Evolutionary conservation across 1,284 basidiomycete species (phyloP).

Genomic region (Dichomitus squalens): DNA sequence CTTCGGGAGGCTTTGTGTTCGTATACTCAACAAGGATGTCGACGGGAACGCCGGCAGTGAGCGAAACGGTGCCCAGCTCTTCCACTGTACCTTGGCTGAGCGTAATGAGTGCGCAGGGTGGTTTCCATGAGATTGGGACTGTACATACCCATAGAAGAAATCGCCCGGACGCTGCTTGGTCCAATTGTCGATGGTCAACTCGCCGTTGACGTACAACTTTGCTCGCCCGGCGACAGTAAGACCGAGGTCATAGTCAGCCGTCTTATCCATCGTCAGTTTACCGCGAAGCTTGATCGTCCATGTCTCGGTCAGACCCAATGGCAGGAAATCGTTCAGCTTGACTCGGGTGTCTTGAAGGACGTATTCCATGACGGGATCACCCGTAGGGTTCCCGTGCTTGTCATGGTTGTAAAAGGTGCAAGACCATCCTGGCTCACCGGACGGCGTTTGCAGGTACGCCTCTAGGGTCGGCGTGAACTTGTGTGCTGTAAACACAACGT

Average conservation of each 20-base stretch:
- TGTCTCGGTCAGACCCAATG: conserved; percentile 54
- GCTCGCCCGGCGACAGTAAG: conserved; percentile 70
- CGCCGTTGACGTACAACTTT: conserved; percentile 64
- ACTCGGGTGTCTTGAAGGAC: conserved; percentile 61
- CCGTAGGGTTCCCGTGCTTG: conserved; percentile 43
- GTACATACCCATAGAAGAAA: conserved; percentile 64
- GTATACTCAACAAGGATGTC: conserved; percentile 64
- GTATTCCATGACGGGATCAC: conserved; percentile 47
- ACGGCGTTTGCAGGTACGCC: conserved; percentile 47
- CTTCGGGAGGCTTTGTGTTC: conserved; percentile 54
- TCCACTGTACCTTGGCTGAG: conserved; percentile 62
- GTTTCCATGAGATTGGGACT: background rate
- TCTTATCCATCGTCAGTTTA: conserved; percentile 52
- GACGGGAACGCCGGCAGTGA: conserved; percentile 48
- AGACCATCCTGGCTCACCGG: conserved; percentile 59
- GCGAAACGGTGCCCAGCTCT: conserved; percentile 51
- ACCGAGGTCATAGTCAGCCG: conserved; percentile 68
- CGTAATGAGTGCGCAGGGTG: background rate
- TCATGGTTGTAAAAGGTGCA: conserved; percentile 65
- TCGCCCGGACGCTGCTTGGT: conserved; percentile 66
- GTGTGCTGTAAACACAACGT: conserved; percentile 43
- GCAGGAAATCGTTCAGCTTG: conserved; percentile 69
- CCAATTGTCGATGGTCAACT: conserved; percentile 70
- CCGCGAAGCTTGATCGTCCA: conserved; percentile 70
- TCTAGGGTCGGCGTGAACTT: conserved; percentile 65